phyloP scores from a whole-genome alignment of 768 basidiomycete species.

The Candolleomyces efflorescens region DNA sequence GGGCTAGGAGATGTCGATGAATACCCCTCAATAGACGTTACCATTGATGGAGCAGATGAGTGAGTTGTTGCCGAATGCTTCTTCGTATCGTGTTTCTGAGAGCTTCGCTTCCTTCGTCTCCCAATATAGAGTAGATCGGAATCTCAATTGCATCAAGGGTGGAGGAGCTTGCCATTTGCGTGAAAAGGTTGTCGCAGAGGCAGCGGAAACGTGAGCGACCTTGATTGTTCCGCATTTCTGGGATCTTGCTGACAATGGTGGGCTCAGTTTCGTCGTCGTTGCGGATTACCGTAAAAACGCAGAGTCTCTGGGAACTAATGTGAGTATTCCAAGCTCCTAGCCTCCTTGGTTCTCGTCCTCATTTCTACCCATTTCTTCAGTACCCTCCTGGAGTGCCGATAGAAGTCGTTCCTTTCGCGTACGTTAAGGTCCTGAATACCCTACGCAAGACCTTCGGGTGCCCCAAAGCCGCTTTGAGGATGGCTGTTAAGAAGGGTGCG shows the following conservation, averaged over 20 bases:
- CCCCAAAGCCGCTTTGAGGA: slow-evolving; percentile 74
- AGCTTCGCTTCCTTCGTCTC: not conserved
- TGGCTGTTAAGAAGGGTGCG: slow-evolving; percentile 79
- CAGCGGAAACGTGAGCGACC: slow-evolving; percentile 69
- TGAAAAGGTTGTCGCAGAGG: slow-evolving; percentile 97
- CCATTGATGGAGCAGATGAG: slow-evolving; percentile 97
- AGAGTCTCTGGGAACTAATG: slow-evolving; percentile 73
- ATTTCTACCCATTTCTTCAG: slow-evolving; percentile 31
- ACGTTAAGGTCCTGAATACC: slow-evolving; percentile 78
- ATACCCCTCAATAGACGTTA: slow-evolving; percentile 89
- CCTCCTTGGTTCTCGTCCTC: not conserved
- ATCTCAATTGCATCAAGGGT: slow-evolving; percentile 93
- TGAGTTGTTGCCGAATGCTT: slow-evolving; percentile 30
- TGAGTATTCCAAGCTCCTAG: slow-evolving; percentile 34
- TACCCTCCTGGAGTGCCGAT: slow-evolving; percentile 89
- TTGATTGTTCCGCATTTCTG: slow-evolving; percentile 1
- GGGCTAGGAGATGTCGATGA: slow-evolving; percentile 86
- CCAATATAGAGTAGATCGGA: slow-evolving; percentile 66
- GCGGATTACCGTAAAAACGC: slow-evolving; percentile 97
- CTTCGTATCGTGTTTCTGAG: not conserved
- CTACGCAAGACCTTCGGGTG: slow-evolving; percentile 58
- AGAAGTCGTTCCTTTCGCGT: slow-evolving; percentile 96
- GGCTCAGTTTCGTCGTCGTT: slow-evolving; percentile 74
- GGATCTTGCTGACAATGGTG: not conserved
- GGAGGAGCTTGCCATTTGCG: slow-evolving; percentile 95